Conservation (phyloP, 805 yeast genomes). For the Starmerella vaccinii region DNA sequence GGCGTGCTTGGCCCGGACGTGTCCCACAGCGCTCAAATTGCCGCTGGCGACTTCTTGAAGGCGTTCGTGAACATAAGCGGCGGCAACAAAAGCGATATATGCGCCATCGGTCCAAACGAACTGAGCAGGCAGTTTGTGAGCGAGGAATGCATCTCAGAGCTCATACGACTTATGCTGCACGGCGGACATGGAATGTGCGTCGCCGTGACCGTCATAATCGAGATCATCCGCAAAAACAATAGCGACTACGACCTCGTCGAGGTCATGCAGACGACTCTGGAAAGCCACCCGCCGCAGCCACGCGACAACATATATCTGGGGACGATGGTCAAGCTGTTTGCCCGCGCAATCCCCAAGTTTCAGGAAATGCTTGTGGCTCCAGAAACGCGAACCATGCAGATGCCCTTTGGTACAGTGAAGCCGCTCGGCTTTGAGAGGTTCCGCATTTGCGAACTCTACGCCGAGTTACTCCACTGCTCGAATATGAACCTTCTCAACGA, state of each 20-base stretch:
- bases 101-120: conserved; percentile 93
- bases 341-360: conserved; percentile 62
- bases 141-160: conserved; percentile 49
- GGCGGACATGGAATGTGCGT: conserved; percentile 80
- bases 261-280: conserved; percentile 68
- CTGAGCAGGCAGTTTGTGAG: conserved; percentile 84
- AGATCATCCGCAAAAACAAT: conserved; percentile 86
- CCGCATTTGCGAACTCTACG: conserved; percentile 81
- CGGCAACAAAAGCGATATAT: conserved; percentile 76
- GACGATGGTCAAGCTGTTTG: conserved; percentile 64
- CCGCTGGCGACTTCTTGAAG: conserved; percentile 90
- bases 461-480: conserved; percentile 93
- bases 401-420: conserved; percentile 57
- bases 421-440: conserved; percentile 87
- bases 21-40: conserved; percentile 68
- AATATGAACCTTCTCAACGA: conserved; percentile 89
- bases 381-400: conserved; percentile 36
- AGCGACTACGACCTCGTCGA: conserved; percentile 90
- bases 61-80: conserved; percentile 92
- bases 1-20: conserved; percentile 58
- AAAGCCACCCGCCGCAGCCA: conserved; percentile 84
- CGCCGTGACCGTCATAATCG: conserved; percentile 91
- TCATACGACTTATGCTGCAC: conserved; percentile 66
- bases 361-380: conserved; percentile 45
- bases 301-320: conserved; percentile 92